Percentiles rank a stretch among this genome's conserved stretches.
These are phyloP conservation scores for Terana coerulea DNA, from an alignment of 768 basidiomycete species.

Conservation along the genomic window DNA sequence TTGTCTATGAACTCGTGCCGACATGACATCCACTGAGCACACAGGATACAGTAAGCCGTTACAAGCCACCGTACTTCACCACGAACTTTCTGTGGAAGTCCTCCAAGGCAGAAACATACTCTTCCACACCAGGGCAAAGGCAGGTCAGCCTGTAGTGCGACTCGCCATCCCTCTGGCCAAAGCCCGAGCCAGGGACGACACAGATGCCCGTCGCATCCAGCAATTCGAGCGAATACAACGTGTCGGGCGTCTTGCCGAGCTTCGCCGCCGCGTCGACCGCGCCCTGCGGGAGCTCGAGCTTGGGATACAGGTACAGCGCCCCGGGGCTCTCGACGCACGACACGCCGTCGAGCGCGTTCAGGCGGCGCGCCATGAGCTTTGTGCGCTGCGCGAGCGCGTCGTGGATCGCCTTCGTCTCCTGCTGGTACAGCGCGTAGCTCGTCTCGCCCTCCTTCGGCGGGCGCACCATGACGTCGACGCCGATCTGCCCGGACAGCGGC, in stretches of 20 bases:
- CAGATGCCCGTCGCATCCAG: constrained; percentile 92
- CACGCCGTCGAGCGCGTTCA: constrained; percentile 83
- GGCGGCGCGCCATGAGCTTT: constrained; percentile 66
- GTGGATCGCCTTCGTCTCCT: constrained; percentile 82
- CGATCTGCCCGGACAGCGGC: constrained; percentile 86
- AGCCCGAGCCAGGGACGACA: constrained; percentile 90
- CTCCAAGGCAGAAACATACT: constrained; percentile 85
- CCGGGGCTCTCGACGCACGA: constrained; percentile 88
- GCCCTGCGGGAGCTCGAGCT: constrained; percentile 66
- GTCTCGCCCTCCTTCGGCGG: constrained; percentile 76
- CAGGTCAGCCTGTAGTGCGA: constrained; percentile 93
- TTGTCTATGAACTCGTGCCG: too few species aligned
- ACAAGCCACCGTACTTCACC: constrained; percentile 38
- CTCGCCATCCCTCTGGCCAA: constrained; percentile 89
- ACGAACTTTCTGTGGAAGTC: constrained; percentile 63
- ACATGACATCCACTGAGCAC: too few species aligned
- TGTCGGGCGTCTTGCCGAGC: constrained; percentile 79
- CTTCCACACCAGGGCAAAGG: constrained; percentile 90
- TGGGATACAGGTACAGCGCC: constrained; percentile 91
- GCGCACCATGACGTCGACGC: constrained; percentile 84
- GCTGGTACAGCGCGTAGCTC: constrained; percentile 75
- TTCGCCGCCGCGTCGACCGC: constrained; percentile 71
- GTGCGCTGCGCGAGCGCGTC: constrained; percentile 69
- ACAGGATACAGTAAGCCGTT: not conserved
- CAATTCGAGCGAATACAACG: constrained; percentile 80